phyloP scores from a whole-genome alignment of 2,329 filamentous ascomycete species.

The Ceratocystis huliohia region DNA sequence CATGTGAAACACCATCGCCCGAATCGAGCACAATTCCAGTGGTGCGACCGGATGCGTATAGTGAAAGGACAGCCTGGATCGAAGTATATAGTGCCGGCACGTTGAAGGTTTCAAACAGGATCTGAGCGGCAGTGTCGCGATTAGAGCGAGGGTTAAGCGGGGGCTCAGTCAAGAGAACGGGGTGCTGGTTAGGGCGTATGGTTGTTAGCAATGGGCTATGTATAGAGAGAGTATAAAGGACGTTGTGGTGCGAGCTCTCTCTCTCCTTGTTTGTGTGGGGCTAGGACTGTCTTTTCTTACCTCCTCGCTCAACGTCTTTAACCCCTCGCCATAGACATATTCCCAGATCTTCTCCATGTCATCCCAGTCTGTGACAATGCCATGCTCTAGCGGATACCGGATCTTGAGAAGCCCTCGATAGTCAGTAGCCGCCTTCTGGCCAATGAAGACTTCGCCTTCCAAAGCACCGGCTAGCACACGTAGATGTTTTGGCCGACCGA shows the following conservation, averaged over 20 bases:
- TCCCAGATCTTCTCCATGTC: conserved; percentile 99
- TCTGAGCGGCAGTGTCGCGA: conserved; percentile 90
- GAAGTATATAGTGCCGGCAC: conserved; percentile 93
- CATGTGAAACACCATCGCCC: conserved; percentile 92
- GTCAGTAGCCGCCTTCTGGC: conserved; percentile 74
- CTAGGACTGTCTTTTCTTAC: conserved; percentile 34
- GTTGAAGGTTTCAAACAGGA: conserved; percentile 98
- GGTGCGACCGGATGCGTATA: conserved; percentile 91
- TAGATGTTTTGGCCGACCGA: conserved; percentile 88
- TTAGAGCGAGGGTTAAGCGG: conserved; percentile 91
- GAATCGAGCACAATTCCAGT: conserved; percentile 93
- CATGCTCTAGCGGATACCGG: conserved; percentile 87
- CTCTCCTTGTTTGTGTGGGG: background rate
- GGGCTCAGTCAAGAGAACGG: conserved; percentile 88
- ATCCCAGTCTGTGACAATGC: conserved; percentile 98
- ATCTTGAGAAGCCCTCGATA: conserved; percentile 90
- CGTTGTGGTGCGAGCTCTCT: background rate
- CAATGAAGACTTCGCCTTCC: conserved; percentile 95
- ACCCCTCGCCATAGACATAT: conserved; percentile 86
- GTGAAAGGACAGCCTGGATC: conserved; percentile 88
- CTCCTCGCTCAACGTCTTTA: conserved; percentile 96
- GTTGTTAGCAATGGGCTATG: background rate
- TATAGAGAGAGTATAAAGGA: background rate
- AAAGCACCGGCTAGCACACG: conserved; percentile 91
- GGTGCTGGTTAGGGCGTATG: conserved; percentile 50